A percentile compares a stretch with the other conserved stretches of the same genome.
phyloP scores from a whole-genome alignment of 1,284 basidiomycete species.

The Termitomyces sp. region DNA sequence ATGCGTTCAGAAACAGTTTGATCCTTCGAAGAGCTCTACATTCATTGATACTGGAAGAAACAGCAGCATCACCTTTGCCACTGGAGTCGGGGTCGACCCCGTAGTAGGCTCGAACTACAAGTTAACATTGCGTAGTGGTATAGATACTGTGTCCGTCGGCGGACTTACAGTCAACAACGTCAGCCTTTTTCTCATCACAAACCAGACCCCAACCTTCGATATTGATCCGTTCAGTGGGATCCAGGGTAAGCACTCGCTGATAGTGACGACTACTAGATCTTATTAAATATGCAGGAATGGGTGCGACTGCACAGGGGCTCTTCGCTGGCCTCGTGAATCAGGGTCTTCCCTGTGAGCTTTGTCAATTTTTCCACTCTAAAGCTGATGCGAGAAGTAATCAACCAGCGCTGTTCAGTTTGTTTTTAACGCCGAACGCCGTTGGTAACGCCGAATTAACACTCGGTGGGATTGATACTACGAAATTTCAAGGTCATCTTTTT shows the following conservation, averaged over 20 bases:
- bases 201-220: conserved; percentile 45
- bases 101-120: conserved; percentile 42
- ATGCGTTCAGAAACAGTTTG: conserved; percentile 44
- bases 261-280: conserved; percentile 1
- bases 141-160: conserved; percentile 44
- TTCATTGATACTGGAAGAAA: conserved; percentile 40
- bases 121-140: conserved; percentile 37
- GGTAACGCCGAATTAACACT: conserved; percentile 51
- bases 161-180: conserved; percentile 35
- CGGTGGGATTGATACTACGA: conserved; percentile 47
- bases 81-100: conserved; percentile 54
- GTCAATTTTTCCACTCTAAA: background rate
- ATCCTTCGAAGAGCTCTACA: conserved; percentile 44
- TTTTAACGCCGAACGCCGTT: conserved; percentile 42
- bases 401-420: conserved; percentile 49
- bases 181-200: conserved; percentile 44
- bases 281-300: conserved; percentile 36
- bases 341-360: conserved; percentile 42
- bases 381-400: background rate
- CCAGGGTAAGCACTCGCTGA: conserved; percentile 31
- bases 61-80: conserved; percentile 43
- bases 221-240: conserved; percentile 54
- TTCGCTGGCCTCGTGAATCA: conserved; percentile 41
- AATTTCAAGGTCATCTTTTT: conserved; percentile 39
- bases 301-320: conserved; percentile 42